These are phyloP conservation scores for Teunomyces gatunensis DNA, from an alignment of 805 yeast genomes.

Conservation along the genomic window DNA sequence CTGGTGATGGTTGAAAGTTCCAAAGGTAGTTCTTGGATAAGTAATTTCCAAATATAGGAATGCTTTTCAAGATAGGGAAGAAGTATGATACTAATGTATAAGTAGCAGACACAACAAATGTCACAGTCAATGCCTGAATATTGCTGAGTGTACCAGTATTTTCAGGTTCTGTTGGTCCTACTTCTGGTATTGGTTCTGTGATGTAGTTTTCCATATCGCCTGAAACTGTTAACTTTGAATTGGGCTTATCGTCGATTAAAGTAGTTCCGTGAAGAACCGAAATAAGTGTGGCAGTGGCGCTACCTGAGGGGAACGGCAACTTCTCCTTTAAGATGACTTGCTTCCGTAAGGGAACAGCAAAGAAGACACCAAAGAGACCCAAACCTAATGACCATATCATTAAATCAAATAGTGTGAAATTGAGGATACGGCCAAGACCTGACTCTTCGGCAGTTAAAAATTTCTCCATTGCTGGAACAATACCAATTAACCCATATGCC, in stretches of 20 bases:
- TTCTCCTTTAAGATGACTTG: slow-evolving; percentile 88
- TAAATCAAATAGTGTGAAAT: slow-evolving; percentile 48
- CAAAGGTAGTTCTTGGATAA: slow-evolving; percentile 69
- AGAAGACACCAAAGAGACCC: slow-evolving; percentile 93
- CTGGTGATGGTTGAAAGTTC: slow-evolving; percentile 95
- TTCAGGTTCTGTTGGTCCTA: neutral
- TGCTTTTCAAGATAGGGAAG: slow-evolving; percentile 59
- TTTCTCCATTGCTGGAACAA: slow-evolving; percentile 93
- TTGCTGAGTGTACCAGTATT: slow-evolving; percentile 38
- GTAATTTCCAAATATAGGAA: slow-evolving; percentile 74
- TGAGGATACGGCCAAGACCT: slow-evolving; percentile 48
- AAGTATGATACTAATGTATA: slow-evolving; percentile 75
- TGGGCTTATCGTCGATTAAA: slow-evolving; percentile 30
- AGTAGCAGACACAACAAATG: slow-evolving; percentile 66
- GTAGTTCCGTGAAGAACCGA: slow-evolving; percentile 79
- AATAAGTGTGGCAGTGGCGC: slow-evolving; percentile 92
- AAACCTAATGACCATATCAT: slow-evolving; percentile 82
- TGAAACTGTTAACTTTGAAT: neutral
- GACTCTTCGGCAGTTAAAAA: slow-evolving; percentile 76
- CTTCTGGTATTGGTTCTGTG: slow-evolving; percentile 1
- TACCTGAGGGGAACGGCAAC: slow-evolving; percentile 90
- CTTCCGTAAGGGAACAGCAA: slow-evolving; percentile 83
- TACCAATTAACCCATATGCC: slow-evolving; percentile 93
- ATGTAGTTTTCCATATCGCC: slow-evolving; percentile 8
- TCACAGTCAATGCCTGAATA: slow-evolving; percentile 53